Evolutionary conservation across 2,329 filamentous ascomycete species (phyloP).

Genomic region (Paecilomyces sp.): DNA sequence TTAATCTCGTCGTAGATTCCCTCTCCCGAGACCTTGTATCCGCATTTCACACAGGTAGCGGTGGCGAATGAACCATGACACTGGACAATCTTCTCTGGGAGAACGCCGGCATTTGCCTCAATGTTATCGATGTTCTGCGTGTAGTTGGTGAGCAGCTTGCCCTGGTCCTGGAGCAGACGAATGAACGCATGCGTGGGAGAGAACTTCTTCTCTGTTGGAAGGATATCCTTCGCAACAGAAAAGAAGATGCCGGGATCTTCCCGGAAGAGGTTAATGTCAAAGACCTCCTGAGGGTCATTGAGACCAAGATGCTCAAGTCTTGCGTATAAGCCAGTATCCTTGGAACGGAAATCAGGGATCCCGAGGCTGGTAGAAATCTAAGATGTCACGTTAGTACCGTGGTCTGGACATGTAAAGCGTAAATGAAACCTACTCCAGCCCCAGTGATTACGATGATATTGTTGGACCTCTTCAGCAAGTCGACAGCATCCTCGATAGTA

Average conservation of each 20-base stretch:
- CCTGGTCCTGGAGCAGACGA: slow-evolving; percentile 74
- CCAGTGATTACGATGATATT: slow-evolving; percentile 94
- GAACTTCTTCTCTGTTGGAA: slow-evolving; percentile 71
- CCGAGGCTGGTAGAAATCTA: slow-evolving; percentile 89
- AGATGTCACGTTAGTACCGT: slow-evolving; percentile 3
- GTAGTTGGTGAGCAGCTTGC: slow-evolving; percentile 91
- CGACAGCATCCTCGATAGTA: slow-evolving; percentile 78
- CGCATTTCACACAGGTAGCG: slow-evolving; percentile 79
- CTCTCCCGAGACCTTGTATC: slow-evolving; percentile 65
- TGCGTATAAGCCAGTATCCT: slow-evolving; percentile 84
- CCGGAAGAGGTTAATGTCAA: slow-evolving; percentile 81
- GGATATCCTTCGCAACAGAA: slow-evolving; percentile 80
- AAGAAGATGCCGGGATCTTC: slow-evolving; percentile 88
- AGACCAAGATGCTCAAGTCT: slow-evolving; percentile 71
- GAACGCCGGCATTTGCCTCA: slow-evolving; percentile 78
- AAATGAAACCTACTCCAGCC: slow-evolving; percentile 53
- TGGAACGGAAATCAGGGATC: slow-evolving; percentile 94
- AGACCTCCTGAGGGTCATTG: slow-evolving; percentile 86
- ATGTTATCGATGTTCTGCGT: slow-evolving; percentile 99
- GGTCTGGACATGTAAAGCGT: neutral
- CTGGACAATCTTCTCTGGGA: slow-evolving; percentile 76
- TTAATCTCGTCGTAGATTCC: slow-evolving; percentile 73
- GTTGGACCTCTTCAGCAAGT: slow-evolving; percentile 62
- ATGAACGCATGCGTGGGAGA: slow-evolving; percentile 95
- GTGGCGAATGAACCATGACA: slow-evolving; percentile 96